Percentiles rank a stretch among this genome's conserved stretches.
Evolutionary conservation across 306 rosid species (phyloP).

Genomic region (Rosa chinensis): DNA sequence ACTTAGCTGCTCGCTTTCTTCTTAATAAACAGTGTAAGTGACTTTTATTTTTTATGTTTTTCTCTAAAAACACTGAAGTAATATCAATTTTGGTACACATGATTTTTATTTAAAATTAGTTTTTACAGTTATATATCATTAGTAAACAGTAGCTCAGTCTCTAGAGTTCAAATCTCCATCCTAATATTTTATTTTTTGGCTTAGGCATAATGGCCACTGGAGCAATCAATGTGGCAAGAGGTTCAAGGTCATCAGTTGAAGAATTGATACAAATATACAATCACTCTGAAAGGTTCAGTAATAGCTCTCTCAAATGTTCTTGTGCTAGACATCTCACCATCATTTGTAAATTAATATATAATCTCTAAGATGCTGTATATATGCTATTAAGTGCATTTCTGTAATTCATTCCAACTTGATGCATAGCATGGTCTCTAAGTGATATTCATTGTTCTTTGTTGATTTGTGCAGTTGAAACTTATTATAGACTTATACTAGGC

Average conservation of each 20-base stretch:
- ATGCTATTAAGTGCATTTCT: slow-evolving; percentile 5
- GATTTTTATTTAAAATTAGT: not conserved
- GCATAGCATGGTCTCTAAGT: slow-evolving; percentile 12
- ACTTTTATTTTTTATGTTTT: not conserved
- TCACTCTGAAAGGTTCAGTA: slow-evolving; percentile 84
- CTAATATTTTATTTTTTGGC: slow-evolving; percentile 24
- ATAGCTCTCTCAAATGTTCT: not conserved
- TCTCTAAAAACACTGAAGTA: not conserved
- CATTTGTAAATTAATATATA: not conserved
- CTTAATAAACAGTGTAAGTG: not conserved
- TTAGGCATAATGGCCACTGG: slow-evolving; percentile 94
- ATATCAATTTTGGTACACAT: not conserved
- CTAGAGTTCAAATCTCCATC: slow-evolving; percentile 21
- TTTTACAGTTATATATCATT: not conserved
- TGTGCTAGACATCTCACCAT: slow-evolving; percentile 5
- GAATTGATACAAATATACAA: slow-evolving; percentile 77
- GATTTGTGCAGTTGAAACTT: not conserved
- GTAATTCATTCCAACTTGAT: slow-evolving; percentile 13
- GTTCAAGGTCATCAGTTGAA: slow-evolving; percentile 85
- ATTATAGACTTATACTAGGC: not conserved
- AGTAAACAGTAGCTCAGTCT: not conserved
- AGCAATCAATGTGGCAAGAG: slow-evolving; percentile 90
- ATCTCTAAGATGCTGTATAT: not conserved
- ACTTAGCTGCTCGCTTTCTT: not conserved
- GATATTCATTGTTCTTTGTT: slow-evolving; percentile 2